Conservation (phyloP, 2,329 filamentous ascomycete species). For the Penicillium hordei region DNA sequence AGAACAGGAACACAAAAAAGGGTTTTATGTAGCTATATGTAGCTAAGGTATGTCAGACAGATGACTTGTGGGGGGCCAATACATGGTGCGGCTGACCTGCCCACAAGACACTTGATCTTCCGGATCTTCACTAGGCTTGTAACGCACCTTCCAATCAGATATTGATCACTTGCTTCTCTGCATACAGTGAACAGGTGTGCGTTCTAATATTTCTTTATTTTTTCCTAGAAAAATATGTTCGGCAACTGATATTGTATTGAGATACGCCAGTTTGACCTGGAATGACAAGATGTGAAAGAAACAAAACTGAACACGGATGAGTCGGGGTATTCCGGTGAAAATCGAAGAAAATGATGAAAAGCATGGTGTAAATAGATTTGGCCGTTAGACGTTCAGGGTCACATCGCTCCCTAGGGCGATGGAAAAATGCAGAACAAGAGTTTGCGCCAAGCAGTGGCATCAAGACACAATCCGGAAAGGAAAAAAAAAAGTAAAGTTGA, state of each 20-base stretch:
- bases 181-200: conserved; percentile 1
- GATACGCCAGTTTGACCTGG: conserved; percentile 16
- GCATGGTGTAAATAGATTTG: conserved; percentile 10
- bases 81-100: conserved; percentile 29
- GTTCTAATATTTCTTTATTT: background rate
- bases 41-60: conserved; percentile 1
- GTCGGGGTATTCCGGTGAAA: conserved; percentile 34
- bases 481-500: conserved; percentile 2
- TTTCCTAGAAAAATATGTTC: background rate
- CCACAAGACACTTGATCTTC: conserved; percentile 24
- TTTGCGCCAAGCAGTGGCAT: conserved; percentile 10
- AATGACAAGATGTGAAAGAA: conserved; percentile 11
- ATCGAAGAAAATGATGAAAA: conserved; percentile 14
- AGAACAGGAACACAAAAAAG: background rate
- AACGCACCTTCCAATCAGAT: conserved; percentile 20
- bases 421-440: conserved; percentile 3
- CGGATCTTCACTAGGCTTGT: conserved; percentile 3
- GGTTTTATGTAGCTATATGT: background rate
- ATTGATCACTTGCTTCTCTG: background rate
- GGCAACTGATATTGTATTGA: conserved; percentile 15
- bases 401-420: conserved; percentile 10
- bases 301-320: conserved; percentile 20
- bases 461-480: conserved; percentile 14
- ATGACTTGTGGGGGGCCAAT: conserved; percentile 15
- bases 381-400: conserved; percentile 14